These are phyloP conservation scores for Apodospora peruviana DNA, from an alignment of 495 filamentous ascomycete genomes.

Conservation along the genomic window DNA sequence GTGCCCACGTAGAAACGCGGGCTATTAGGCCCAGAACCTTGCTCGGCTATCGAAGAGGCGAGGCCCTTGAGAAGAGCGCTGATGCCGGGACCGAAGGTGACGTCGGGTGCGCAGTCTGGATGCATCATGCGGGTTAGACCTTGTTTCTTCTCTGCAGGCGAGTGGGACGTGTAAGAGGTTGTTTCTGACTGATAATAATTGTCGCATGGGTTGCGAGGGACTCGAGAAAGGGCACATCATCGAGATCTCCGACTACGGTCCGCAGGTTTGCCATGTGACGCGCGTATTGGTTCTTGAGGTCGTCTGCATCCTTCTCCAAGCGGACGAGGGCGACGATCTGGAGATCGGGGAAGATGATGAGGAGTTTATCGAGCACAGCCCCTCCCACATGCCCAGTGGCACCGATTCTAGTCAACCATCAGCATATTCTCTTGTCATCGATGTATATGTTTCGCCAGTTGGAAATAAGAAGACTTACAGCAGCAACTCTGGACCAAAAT, in stretches of 20 bases:
- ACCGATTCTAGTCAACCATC: too few relatives aligned
- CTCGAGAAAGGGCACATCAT: too few relatives aligned
- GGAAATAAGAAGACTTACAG: too few relatives aligned
- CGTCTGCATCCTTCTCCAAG: background rate
- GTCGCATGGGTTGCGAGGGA: too few relatives aligned
- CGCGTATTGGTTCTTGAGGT: slow-evolving; percentile 1
- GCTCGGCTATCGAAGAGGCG: background rate
- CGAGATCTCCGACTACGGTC: background rate
- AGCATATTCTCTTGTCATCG: too few relatives aligned
- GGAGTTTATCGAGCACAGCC: slow-evolving; percentile 4
- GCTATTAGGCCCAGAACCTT: too few relatives aligned
- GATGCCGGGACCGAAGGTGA: background rate
- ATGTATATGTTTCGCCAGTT: too few relatives aligned
- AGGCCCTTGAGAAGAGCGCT: slow-evolving; percentile 6
- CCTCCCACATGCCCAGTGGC: slow-evolving; percentile 14
- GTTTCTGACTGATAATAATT: too few relatives aligned
- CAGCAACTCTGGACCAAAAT: too few relatives aligned
- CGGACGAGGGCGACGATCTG: slow-evolving; percentile 8
- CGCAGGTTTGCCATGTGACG: background rate
- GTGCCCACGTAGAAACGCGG: slow-evolving; percentile 13
- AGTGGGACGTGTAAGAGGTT: too few relatives aligned
- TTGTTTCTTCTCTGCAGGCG: too few relatives aligned
- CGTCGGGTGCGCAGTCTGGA: slow-evolving; percentile 13
- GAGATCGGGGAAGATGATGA: background rate
- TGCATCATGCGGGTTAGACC: too few relatives aligned